Base-by-base conservation (phyloP, 2,329 filamentous ascomycete genomes). In the Aspergillus fructus region DNA sequence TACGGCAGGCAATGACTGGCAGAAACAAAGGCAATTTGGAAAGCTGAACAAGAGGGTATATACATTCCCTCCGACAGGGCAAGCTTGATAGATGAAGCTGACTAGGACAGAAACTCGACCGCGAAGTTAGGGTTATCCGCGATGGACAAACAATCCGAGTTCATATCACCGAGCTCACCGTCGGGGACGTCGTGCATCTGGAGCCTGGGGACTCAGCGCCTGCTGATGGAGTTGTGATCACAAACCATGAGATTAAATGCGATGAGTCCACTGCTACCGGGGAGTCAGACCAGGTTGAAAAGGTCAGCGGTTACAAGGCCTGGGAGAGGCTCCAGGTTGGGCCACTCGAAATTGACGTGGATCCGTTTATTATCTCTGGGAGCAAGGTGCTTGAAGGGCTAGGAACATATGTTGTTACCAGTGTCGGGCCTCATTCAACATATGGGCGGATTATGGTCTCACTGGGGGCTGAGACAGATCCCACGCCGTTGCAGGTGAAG, bases 301-400 rank as follows among this genome's bases (percentile, higher is more conserved):
- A 84, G 70, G 84, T 81, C 0, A 70, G 78, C 4, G 86, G 82
- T 12, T 78, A 85, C 17, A 81, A 85, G 59, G 85, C 85, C 33
- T 85, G 81, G 76, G 75, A 81, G 34, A 76, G 78, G 3, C 77
- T 88, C 21, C 75, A 82, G 49, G 77, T 80, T 9, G 79, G 83
- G 11, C 88, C 42, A 19, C 5, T 39, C 8, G 49, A 34, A 5
- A 19, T 79, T 76, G 58, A 80, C 82, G 30, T 85, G 4, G 85
- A 89, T 59, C 85, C 85, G 1, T 89, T 88, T 66, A 85, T 96
- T 61, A 89, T 96, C 62, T 96, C 91, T 39, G 92, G 89, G 42
- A 83, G 85, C 50, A 88, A 88, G 58, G 86, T 91, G 55, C 87
- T 90, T 76, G 88, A 91, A 70, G 88, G 88, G 47, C 81, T 90